A percentile compares a stretch with the other conserved stretches of the same genome.
phyloP scores from a whole-genome alignment of 169 alveolate genomes.

The Plasmodium relictum region DNA sequence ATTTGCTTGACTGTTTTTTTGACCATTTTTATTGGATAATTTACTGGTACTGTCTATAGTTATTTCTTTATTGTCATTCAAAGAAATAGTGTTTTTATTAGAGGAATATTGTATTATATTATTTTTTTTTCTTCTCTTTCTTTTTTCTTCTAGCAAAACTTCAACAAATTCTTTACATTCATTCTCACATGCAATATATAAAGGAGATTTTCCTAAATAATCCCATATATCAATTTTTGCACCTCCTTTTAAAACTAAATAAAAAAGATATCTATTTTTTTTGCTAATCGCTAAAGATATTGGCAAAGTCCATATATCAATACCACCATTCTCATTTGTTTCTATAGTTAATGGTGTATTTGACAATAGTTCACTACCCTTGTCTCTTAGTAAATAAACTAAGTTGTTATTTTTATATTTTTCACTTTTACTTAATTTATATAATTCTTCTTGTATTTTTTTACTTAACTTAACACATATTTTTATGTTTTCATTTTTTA shows the following conservation, averaged over 20 bases:
- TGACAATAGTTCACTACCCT: constrained; percentile 90
- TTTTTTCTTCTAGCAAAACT: constrained; percentile 80
- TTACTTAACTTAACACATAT: constrained; percentile 82
- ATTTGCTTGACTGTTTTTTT: background rate
- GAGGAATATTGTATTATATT: constrained; percentile 79
- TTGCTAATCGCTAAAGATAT: constrained; percentile 88
- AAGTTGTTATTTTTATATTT: constrained; percentile 80
- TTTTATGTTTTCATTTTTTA: constrained; percentile 80
- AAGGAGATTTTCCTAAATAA: constrained; percentile 90
- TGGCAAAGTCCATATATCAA: constrained; percentile 90
- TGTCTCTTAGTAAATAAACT: constrained; percentile 80
- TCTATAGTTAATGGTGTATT: constrained; percentile 89
- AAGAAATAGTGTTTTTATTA: constrained; percentile 67
- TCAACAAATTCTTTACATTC: constrained; percentile 85
- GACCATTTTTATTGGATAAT: background rate
- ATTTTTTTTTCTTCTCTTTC: constrained; percentile 77
- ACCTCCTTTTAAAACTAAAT: constrained; percentile 88
- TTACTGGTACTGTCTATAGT: background rate
- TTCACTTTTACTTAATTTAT: constrained; percentile 81
- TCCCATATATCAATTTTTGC: constrained; percentile 91
- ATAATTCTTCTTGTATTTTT: constrained; percentile 80
- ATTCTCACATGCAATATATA: constrained; percentile 89
- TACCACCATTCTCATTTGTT: constrained; percentile 86
- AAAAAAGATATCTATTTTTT: constrained; percentile 84
- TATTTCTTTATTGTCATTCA: constrained; percentile 39